These are phyloP conservation scores for Thielaviopsis ethacetica DNA, from an alignment of 2,329 filamentous ascomycete genomes.

Conservation along the genomic window DNA sequence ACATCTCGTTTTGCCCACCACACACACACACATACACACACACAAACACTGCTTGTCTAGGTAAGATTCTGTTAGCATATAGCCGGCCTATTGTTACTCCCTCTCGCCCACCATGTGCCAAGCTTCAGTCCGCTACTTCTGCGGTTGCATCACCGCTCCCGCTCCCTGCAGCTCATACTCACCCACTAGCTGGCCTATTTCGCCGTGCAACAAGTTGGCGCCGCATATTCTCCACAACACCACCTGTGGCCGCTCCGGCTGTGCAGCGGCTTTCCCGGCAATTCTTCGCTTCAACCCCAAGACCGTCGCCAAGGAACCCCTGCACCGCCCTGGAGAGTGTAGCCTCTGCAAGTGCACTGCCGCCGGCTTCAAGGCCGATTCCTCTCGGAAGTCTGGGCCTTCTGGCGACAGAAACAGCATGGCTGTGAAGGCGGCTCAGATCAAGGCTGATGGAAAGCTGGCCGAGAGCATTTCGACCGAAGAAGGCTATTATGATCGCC, in stretches of 20 bases:
- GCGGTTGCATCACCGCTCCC: neutral
- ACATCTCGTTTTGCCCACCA: neutral
- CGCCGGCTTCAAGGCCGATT: neutral
- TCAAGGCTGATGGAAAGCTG: neutral
- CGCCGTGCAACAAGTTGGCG: neutral
- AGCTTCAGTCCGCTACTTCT: neutral
- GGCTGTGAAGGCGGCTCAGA: neutral
- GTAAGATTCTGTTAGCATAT: neutral
- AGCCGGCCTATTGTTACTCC: neutral
- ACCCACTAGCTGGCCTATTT: neutral
- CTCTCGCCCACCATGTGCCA: neutral
- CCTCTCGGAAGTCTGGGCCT: neutral
- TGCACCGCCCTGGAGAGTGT: neutral
- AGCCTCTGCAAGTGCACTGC: neutral
- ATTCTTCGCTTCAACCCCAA: neutral
- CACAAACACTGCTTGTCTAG: neutral
- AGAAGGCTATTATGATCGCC: neutral
- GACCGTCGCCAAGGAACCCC: neutral
- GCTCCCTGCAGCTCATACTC: neutral
- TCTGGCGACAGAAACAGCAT: neutral
- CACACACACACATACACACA: too few relatives aligned
- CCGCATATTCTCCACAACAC: neutral
- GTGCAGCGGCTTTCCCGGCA: neutral
- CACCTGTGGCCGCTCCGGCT: neutral
- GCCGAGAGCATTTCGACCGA: neutral